Conservation (phyloP, 2,329 filamentous ascomycete species). For the Scedosporium dehoogii region DNA sequence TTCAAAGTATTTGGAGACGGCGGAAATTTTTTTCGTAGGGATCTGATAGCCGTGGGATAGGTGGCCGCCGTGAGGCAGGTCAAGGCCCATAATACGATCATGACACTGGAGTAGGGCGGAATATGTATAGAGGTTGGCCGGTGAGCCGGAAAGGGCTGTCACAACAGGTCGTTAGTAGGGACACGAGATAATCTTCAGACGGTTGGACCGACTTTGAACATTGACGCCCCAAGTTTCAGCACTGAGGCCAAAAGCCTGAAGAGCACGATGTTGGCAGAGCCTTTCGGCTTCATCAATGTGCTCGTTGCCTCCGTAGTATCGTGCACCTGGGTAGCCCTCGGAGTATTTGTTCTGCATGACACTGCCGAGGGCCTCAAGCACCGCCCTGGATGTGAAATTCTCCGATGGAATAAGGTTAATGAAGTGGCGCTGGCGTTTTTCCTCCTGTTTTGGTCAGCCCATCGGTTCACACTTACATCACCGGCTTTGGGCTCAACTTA, state of each 20-base stretch:
- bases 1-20: slow-evolving; percentile 97
- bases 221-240: slow-evolving; percentile 92
- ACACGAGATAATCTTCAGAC: too few relatives aligned
- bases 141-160: slow-evolving; percentile 59
- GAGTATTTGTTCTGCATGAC: slow-evolving; percentile 99
- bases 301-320: slow-evolving; percentile 96
- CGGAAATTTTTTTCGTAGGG: slow-evolving; percentile 89
- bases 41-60: slow-evolving; percentile 97
- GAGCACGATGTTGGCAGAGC: slow-evolving; percentile 79
- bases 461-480: not conserved
- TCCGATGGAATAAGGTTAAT: slow-evolving; percentile 95
- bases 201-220: slow-evolving; percentile 47
- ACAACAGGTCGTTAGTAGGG: not conserved
- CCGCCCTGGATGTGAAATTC: slow-evolving; percentile 90
- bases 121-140: slow-evolving; percentile 83
- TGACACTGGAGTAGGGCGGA: slow-evolving; percentile 87
- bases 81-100: slow-evolving; percentile 92
- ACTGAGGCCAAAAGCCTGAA: slow-evolving; percentile 78
- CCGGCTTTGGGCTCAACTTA: not conserved
- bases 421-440: slow-evolving; percentile 92
- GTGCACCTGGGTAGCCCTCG: slow-evolving; percentile 90
- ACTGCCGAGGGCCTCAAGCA: slow-evolving; percentile 83
- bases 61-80: slow-evolving; percentile 92
- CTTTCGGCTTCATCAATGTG: slow-evolving; percentile 87
- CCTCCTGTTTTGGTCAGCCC: slow-evolving; percentile 53